Base-by-base conservation (phyloP, 345 rosid genomes). In the Turritis glabra region DNA sequence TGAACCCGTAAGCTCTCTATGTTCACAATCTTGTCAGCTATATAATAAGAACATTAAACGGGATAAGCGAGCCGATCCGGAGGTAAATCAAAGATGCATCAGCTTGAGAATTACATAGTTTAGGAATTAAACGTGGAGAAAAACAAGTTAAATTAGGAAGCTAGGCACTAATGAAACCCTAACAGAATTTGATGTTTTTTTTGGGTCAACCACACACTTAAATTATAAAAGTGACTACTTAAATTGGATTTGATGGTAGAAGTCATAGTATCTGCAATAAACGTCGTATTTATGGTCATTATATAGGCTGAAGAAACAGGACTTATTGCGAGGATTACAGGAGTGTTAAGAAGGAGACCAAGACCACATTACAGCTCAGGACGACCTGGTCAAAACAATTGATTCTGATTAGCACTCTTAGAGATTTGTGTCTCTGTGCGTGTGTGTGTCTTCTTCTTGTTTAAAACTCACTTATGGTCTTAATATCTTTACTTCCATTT, bases 291-390 rank as follows among this genome's bases (percentile, higher is more conserved):
- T 66, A 21, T 66, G 58, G 21, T 65, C n/a, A 67, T 60, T 22
- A 44, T 30, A 18, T 55, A 77, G 80, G 72, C 56, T 63, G 72
- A 70, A 71, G 71, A 77, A 48, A 37, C 27, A 37, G 76, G 80
- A 70, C 8, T 77, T 37, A 46, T 70, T 47, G 44, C 60, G 71
- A 77, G 13, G 80, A 5, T 70, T 26, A 47, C 46, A 55, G 11
- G 52, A 44, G 29, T 35, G 19, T 2, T 52, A 7, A 69, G 65
- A 26, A 76, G 71, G 55, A 70, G 60, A 77, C 70, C 70, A 69
- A 77, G 67, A 51, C 66, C 35, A 63, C 54, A 53, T 46, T 33
- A 5, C 44, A 77, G 76, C 76, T 18, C 71, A 33, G 80, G 80
- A 26, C 14, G 5, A 21, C 72, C 76, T 55, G 80, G 80, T 77